These are phyloP conservation scores for Vinca major DNA, from an alignment of 305 asterid genomes.

Conservation along the genomic window DNA sequence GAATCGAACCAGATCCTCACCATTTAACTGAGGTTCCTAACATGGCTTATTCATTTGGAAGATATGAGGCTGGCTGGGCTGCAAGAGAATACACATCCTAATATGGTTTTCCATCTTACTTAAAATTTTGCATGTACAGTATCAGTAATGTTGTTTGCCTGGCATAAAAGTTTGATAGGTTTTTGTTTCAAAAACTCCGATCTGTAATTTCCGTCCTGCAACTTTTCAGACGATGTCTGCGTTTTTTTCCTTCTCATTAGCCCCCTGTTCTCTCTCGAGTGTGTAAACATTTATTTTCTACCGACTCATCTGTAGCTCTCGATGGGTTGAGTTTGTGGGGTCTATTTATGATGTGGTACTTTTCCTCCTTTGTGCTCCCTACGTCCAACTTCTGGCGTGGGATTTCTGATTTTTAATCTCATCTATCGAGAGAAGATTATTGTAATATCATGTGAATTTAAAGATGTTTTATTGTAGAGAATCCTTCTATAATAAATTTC, in stretches of 20 bases:
- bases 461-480: no score
- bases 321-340: no score
- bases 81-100: constrained; percentile 50
- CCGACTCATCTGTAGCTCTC: no score
- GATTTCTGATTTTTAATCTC: no score
- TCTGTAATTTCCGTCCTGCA: not conserved
- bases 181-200: not conserved
- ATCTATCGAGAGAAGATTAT: no score
- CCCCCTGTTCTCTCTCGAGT: no score
- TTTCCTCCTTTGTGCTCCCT: no score
- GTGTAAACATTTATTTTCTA: no score
- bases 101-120: constrained; percentile 2
- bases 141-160: not conserved
- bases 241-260: not conserved
- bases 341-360: no score
- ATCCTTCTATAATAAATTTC: no score
- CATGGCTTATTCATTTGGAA: constrained; percentile 40
- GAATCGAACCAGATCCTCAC: constrained; percentile 80
- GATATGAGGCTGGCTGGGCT: constrained; percentile 55
- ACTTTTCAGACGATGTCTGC: not conserved
- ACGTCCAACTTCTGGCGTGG: no score
- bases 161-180: not conserved
- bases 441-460: no score
- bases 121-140: not conserved
- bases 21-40: constrained; percentile 55